phyloP scores from a whole-genome alignment of 2,329 filamentous ascomycete genomes.

The Microdochium bolleyi region DNA sequence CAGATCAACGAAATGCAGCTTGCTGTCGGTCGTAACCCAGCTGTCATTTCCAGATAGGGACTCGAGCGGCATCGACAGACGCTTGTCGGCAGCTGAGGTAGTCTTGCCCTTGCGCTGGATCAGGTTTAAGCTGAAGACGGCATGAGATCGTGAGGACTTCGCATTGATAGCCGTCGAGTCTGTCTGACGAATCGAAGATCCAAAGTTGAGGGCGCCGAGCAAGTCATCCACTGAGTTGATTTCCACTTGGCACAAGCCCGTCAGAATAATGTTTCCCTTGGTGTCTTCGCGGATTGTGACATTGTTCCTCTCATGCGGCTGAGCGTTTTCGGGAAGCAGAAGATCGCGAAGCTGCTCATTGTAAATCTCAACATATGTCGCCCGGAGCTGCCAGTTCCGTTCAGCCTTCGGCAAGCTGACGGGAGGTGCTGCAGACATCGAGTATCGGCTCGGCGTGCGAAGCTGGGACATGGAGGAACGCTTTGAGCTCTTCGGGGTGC shows the following conservation, averaged over 20 bases:
- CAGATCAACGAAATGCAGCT: constrained; percentile 96
- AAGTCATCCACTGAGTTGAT: constrained; percentile 91
- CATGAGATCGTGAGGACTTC: constrained; percentile 94
- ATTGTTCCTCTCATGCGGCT: constrained; percentile 59
- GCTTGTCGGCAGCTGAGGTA: constrained; percentile 60
- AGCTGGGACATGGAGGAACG: constrained; percentile 70
- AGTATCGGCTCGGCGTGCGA: constrained; percentile 72
- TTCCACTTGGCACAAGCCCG: constrained; percentile 78
- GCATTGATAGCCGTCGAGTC: constrained; percentile 97
- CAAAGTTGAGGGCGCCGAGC: constrained; percentile 81
- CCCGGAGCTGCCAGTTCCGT: constrained; percentile 84
- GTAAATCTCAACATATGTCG: constrained; percentile 96
- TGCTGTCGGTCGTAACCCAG: constrained; percentile 88
- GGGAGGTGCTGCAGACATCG: constrained; percentile 34
- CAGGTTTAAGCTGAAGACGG: constrained; percentile 92
- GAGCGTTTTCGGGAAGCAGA: constrained; percentile 67
- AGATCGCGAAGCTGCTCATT: constrained; percentile 94
- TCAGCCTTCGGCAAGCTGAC: constrained; percentile 39
- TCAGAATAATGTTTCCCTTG: constrained; percentile 90
- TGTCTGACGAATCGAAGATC: constrained; percentile 89
- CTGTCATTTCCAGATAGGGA: constrained; percentile 62
- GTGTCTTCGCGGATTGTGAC: constrained; percentile 93
- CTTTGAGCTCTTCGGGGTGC: constrained; percentile 30
- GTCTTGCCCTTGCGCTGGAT: constrained; percentile 69
- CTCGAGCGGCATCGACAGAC: constrained; percentile 80